phyloP scores from a whole-genome alignment of 345 rosid genomes.

The Eutrema yunnanense region DNA sequence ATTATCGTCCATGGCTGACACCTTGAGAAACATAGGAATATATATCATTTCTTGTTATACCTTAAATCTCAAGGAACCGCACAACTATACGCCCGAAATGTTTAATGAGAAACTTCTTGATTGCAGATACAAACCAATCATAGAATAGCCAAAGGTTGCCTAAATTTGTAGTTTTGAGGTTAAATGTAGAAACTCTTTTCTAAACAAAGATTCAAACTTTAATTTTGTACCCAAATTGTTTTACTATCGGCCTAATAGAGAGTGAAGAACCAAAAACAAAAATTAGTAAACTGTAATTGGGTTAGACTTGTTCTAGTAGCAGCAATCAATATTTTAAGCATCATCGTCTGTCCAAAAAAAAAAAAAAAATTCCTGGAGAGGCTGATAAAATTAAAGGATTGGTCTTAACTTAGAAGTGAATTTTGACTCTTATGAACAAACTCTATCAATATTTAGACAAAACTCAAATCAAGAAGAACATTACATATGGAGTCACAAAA shows the following conservation, averaged over 20 bases:
- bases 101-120: not conserved
- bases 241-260: not conserved
- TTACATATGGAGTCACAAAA: not conserved
- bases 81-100: no score
- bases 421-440: no score
- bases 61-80: no score
- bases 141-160: not conserved
- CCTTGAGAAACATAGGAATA: conserved; percentile 34
- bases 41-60: not conserved
- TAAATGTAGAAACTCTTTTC: not conserved
- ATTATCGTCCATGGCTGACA: conserved; percentile 97
- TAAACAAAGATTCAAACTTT: not conserved
- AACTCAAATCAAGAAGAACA: not conserved
- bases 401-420: not conserved
- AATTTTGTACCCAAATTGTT: not conserved
- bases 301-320: not conserved
- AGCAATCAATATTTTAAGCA: not conserved
- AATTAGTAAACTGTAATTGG: not conserved
- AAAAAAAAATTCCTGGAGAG: not conserved
- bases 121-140: not conserved
- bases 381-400: no score
- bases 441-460: not conserved
- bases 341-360: no score
- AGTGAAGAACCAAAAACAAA: not conserved
- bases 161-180: not conserved